A percentile compares a stretch with the other conserved stretches of the same genome.
Conservation (phyloP, 2,329 filamentous ascomycete species). For the Colletotrichum endophyticum region DNA sequence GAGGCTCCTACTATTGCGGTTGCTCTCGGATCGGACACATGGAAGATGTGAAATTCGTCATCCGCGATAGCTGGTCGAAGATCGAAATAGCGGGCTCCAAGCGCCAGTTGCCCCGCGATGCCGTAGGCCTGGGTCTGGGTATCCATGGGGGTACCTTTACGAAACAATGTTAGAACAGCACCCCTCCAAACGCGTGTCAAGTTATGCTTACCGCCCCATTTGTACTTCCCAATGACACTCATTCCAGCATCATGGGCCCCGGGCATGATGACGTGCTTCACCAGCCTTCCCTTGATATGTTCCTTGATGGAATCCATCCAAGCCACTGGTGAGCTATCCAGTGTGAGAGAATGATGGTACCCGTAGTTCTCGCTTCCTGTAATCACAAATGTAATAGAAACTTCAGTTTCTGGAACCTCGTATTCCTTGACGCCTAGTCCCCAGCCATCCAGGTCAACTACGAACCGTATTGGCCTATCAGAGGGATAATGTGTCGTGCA, state of each 20-base stretch:
- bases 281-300: conserved; percentile 38
- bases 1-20: background rate
- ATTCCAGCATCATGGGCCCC: conserved; percentile 56
- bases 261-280: conserved; percentile 52
- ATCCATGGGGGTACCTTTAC: conserved; percentile 40
- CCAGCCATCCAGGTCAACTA: conserved; percentile 35
- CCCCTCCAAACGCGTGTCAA: accelerated
- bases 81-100: conserved; percentile 53
- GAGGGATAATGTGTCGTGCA: conserved; percentile 33
- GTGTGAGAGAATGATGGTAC: conserved; percentile 33
- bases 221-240: conserved; percentile 34
- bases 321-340: conserved; percentile 24
- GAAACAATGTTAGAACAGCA: conserved; percentile 23
- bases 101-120: conserved; percentile 48
- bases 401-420: conserved; percentile 31
- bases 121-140: conserved; percentile 50
- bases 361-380: conserved; percentile 37
- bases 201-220: background rate
- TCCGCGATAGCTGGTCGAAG: conserved; percentile 42
- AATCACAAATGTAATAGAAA: conserved; percentile 36
- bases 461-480: conserved; percentile 27
- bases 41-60: background rate
- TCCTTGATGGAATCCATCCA: conserved; percentile 38
- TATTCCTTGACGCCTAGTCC: conserved; percentile 37
- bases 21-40: background rate